These are phyloP conservation scores for Hypomyces perniciosus DNA, from an alignment of 2,329 filamentous ascomycete species.

Conservation along the genomic window DNA sequence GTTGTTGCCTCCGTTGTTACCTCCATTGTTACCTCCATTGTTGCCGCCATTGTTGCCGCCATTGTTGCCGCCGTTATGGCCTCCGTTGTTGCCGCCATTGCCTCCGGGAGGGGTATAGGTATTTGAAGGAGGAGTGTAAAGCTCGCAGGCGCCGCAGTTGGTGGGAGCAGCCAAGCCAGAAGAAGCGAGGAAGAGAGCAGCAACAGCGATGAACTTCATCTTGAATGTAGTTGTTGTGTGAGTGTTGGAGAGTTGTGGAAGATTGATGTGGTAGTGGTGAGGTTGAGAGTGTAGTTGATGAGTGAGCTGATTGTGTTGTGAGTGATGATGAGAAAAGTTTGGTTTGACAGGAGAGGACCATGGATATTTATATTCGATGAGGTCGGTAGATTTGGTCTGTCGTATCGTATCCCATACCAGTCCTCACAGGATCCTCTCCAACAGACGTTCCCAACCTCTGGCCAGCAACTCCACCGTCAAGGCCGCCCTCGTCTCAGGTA, in stretches of 20 bases:
- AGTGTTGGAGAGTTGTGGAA: not conserved
- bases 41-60: not conserved
- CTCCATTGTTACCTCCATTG: not conserved
- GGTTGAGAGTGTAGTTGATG: not conserved
- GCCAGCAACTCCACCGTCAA: too few relatives aligned
- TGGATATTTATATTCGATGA: slow-evolving; percentile 5
- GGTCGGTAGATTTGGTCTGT: not conserved
- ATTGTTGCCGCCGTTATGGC: not conserved
- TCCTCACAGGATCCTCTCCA: too few relatives aligned
- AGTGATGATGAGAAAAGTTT: not conserved
- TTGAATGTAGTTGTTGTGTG: slow-evolving; percentile 3
- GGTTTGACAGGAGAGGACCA: not conserved
- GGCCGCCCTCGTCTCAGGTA: too few relatives aligned
- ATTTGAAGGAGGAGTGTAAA: not conserved
- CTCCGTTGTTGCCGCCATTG: not conserved
- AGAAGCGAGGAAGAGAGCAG: slow-evolving; percentile 12
- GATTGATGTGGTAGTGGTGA: not conserved
- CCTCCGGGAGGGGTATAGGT: not conserved
- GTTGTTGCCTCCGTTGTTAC: not conserved
- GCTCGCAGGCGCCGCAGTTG: not conserved
- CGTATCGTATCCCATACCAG: not conserved
- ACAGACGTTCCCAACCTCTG: too few relatives aligned
- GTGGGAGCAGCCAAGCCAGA: slow-evolving; percentile 13
- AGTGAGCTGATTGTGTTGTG: not conserved
- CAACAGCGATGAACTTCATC: slow-evolving; percentile 17